phyloP scores from a whole-genome alignment of 2,329 filamentous ascomycete genomes.

The Botrytis cinerea region DNA sequence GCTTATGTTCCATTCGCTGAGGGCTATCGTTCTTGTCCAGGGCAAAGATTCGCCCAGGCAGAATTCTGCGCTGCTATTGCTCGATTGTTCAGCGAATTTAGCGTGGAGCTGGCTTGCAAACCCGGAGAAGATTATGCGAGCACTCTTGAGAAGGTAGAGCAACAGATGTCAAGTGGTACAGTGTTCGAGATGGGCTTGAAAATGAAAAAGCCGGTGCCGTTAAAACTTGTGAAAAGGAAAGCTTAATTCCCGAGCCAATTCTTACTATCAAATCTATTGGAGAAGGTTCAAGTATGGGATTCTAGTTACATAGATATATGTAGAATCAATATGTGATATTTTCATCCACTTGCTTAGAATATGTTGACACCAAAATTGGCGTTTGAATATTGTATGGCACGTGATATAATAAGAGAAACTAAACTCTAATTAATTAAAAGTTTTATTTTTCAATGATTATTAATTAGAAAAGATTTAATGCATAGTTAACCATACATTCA shows the following conservation, averaged over 20 bases:
- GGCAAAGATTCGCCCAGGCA: background rate
- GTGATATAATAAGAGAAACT: too few relatives aligned
- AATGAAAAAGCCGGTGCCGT: conserved; percentile 5
- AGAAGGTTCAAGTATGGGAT: too few relatives aligned
- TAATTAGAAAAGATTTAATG: too few relatives aligned
- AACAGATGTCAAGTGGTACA: background rate
- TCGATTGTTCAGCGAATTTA: conserved; percentile 4
- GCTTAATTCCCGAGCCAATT: background rate
- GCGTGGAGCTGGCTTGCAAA: background rate
- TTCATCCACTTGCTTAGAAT: too few relatives aligned
- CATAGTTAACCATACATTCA: too few relatives aligned
- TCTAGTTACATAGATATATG: too few relatives aligned
- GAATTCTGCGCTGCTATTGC: conserved; percentile 1
- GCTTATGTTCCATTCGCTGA: conserved; percentile 10
- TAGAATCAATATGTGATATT: too few relatives aligned
- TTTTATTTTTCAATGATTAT: too few relatives aligned
- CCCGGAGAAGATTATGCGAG: background rate
- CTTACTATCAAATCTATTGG: background rate
- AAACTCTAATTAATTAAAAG: too few relatives aligned
- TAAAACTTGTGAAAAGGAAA: background rate
- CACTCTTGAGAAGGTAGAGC: background rate
- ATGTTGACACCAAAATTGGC: too few relatives aligned
- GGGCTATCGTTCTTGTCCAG: conserved; percentile 4
- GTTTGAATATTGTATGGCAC: too few relatives aligned
- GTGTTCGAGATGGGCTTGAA: conserved; percentile 14